Evolutionary conservation across 345 rosid species (phyloP).

Genomic region (Eucalyptus pauciflora): DNA sequence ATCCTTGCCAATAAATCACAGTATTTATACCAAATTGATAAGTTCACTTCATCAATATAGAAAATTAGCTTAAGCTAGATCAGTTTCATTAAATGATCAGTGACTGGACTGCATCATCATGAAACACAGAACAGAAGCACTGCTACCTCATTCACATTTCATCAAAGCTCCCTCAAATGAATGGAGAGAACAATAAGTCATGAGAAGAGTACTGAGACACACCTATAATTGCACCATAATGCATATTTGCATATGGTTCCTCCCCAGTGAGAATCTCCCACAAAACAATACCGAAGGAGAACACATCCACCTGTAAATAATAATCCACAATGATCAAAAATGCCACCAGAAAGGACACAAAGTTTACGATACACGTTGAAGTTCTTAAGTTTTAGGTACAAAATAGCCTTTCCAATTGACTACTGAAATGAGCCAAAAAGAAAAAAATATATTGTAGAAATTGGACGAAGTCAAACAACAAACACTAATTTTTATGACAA

Average conservation of each 20-base stretch:
- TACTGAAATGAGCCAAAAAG: not conserved
- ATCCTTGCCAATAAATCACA: not conserved
- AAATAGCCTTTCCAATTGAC: not conserved
- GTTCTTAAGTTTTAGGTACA: not conserved
- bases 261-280: slow-evolving; percentile 86
- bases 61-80: not conserved
- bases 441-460: not conserved
- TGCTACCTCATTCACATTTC: not conserved
- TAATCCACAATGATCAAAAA: not conserved
- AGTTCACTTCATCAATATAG: not conserved
- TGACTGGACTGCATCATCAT: not conserved
- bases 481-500: not conserved
- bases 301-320: slow-evolving; percentile 70
- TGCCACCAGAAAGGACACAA: not conserved
- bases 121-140: not conserved
- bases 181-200: not conserved
- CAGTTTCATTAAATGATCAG: not conserved
- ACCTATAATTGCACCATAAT: slow-evolving; percentile 92
- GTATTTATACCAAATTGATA: not conserved
- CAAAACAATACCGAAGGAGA: slow-evolving; percentile 80
- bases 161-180: not conserved
- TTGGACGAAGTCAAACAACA: not conserved
- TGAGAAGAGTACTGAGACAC: not conserved
- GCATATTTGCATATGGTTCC: slow-evolving; percentile 87
- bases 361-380: not conserved